These are phyloP conservation scores for Epichloe bromicola DNA, from an alignment of 2,329 filamentous ascomycete species.

Conservation along the genomic window DNA sequence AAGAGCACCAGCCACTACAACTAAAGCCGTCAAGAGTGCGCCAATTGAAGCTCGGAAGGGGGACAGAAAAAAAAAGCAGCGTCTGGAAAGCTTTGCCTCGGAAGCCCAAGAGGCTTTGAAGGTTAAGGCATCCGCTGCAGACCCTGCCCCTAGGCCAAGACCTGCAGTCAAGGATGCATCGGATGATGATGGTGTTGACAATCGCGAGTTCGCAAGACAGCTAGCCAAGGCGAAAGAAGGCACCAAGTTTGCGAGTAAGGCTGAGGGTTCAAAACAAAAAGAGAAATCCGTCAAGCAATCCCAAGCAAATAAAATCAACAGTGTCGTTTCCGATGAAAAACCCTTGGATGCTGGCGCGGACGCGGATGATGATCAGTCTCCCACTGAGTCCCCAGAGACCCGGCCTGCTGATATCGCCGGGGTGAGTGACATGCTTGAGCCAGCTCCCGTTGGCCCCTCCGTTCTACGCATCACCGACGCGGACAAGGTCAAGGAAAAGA, in stretches of 20 bases:
- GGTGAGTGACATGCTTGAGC: constrained; percentile 86
- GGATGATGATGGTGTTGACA: constrained; percentile 52
- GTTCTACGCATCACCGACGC: constrained; percentile 66
- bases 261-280: constrained; percentile 49
- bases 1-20: constrained; percentile 13
- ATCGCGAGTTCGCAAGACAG: constrained; percentile 65
- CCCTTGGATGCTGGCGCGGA: constrained; percentile 52
- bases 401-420: constrained; percentile 47
- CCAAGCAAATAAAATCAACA: constrained; percentile 40
- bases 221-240: constrained; percentile 60
- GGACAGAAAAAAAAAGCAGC: constrained; percentile 33
- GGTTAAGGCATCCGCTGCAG: constrained; percentile 18
- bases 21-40: constrained; percentile 18
- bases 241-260: constrained; percentile 41
- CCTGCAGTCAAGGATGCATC: constrained; percentile 25
- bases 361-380: constrained; percentile 69
- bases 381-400: constrained; percentile 51
- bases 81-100: constrained; percentile 27
- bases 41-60: constrained; percentile 25
- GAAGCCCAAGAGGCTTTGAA: constrained; percentile 25
- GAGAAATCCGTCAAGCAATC: constrained; percentile 60
- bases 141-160: constrained; percentile 2
- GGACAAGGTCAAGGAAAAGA: constrained; percentile 49
- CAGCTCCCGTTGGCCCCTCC: constrained; percentile 51
- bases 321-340: constrained; percentile 29